phyloP scores from a whole-genome alignment of 2,329 filamentous ascomycete genomes.

The Aquanectria penicillioides region DNA sequence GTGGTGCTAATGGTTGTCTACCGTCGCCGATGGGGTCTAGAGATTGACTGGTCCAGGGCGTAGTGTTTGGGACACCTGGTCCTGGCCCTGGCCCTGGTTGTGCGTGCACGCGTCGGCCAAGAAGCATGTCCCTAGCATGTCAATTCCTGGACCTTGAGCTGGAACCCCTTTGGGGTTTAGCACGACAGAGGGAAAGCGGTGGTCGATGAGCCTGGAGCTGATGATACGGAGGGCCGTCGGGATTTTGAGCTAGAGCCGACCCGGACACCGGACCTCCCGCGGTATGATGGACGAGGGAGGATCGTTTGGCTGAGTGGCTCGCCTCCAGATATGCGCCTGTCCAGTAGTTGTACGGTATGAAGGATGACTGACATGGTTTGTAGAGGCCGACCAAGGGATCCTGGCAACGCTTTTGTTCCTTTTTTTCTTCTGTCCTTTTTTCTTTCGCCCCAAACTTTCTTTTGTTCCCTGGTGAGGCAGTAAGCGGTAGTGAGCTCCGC shows the following conservation, averaged over 20 bases:
- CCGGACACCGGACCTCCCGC: constrained; percentile 13
- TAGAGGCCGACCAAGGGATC: background rate
- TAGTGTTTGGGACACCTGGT: background rate
- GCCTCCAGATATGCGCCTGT: too few species aligned
- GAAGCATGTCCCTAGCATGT: constrained; percentile 11
- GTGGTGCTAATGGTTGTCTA: background rate
- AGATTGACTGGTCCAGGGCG: constrained; percentile 3
- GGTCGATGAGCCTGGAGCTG: constrained; percentile 15
- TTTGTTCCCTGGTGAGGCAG: background rate
- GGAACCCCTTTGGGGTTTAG: constrained; percentile 19
- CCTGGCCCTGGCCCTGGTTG: constrained; percentile 16
- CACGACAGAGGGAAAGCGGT: constrained; percentile 27
- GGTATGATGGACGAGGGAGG: background rate
- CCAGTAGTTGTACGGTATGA: too few species aligned
- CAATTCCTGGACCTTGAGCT: constrained; percentile 22
- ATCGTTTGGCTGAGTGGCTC: background rate
- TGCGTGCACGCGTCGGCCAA: constrained; percentile 24
- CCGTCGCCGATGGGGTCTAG: background rate
- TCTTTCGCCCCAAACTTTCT: constrained; percentile 3
- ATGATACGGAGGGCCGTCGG: constrained; percentile 35
- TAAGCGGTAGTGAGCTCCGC: background rate
- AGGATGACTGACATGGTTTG: background rate
- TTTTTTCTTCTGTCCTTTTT: too few species aligned
- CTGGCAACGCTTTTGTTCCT: background rate
- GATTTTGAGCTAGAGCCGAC: constrained; percentile 7